A percentile compares a stretch with the other conserved stretches of the same genome.
phyloP scores from a whole-genome alignment of 1,284 basidiomycete genomes.

The Bondarzewia mesenterica region DNA sequence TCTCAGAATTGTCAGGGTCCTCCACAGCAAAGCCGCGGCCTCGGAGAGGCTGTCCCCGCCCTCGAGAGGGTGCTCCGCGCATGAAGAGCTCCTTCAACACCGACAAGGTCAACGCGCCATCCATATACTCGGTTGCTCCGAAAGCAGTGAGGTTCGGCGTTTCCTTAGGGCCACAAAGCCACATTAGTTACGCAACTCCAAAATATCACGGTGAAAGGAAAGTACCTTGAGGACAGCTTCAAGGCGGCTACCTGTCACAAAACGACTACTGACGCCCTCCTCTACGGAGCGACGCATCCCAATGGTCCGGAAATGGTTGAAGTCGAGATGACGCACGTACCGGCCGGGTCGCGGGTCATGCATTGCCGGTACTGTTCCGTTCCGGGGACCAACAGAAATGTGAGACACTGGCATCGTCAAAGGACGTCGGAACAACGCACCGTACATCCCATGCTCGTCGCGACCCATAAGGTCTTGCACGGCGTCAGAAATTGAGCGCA shows the following conservation, averaged over 20 bases:
- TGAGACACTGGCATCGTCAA: not conserved
- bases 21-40: conserved; percentile 42
- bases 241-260: conserved; percentile 86
- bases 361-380: conserved; percentile 53
- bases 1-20: conserved; percentile 47
- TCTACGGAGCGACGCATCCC: conserved; percentile 90
- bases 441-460: conserved; percentile 59
- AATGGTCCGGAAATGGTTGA: conserved; percentile 91
- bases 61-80: conserved; percentile 63
- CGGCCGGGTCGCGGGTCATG: conserved; percentile 69
- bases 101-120: conserved; percentile 74
- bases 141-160: conserved; percentile 76
- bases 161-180: conserved; percentile 42
- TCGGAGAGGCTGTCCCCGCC: conserved; percentile 62
- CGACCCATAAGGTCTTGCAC: conserved; percentile 59
- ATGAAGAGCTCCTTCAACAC: conserved; percentile 85
- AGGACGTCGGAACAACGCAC: conserved; percentile 29
- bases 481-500: conserved; percentile 67
- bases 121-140: conserved; percentile 96
- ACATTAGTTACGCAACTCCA: conserved; percentile 11
- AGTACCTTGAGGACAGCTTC: conserved; percentile 75
- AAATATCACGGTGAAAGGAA: conserved; percentile 4
- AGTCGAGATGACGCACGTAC: conserved; percentile 74
- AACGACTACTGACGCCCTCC: conserved; percentile 83
- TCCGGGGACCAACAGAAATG: conserved; percentile 7